Conservation (phyloP, 2,329 filamentous ascomycete species). For the Tolypocladium album region DNA sequence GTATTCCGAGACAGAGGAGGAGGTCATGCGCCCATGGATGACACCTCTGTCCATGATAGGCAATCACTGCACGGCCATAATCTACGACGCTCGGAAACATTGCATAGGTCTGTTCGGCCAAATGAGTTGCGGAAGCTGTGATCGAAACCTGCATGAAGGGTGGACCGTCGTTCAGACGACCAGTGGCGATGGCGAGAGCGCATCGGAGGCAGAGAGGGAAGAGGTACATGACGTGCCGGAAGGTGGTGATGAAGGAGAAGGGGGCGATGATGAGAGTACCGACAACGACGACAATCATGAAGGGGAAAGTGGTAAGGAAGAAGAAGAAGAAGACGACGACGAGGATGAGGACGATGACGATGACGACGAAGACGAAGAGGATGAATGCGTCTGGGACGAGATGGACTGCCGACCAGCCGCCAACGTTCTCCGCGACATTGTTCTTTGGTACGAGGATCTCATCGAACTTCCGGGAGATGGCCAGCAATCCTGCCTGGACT, state of each 20-base stretch:
- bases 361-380: not conserved
- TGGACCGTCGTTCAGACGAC: not conserved
- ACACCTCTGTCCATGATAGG: slow-evolving; percentile 12
- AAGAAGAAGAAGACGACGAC: not conserved
- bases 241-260: not conserved
- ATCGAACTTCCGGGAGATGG: not conserved
- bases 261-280: not conserved
- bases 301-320: not conserved
- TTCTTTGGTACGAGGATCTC: not conserved
- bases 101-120: slow-evolving; percentile 12
- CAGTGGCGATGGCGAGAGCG: too few relatives aligned
- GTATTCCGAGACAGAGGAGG: slow-evolving; percentile 7
- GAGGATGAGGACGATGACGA: not conserved
- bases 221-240: too few relatives aligned
- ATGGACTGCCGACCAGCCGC: not conserved
- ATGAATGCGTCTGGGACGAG: not conserved
- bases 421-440: not conserved
- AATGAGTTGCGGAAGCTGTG: not conserved
- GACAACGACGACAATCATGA: not conserved
- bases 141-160: not conserved
- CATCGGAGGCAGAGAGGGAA: too few relatives aligned
- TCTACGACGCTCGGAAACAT: slow-evolving; percentile 16
- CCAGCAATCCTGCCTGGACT: not conserved
- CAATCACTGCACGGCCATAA: slow-evolving; percentile 12
- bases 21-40: slow-evolving; percentile 14